Evolutionary conservation across 176 grass and related monocot genomes (phyloP).

Genomic region (Triticum timopheevii): DNA sequence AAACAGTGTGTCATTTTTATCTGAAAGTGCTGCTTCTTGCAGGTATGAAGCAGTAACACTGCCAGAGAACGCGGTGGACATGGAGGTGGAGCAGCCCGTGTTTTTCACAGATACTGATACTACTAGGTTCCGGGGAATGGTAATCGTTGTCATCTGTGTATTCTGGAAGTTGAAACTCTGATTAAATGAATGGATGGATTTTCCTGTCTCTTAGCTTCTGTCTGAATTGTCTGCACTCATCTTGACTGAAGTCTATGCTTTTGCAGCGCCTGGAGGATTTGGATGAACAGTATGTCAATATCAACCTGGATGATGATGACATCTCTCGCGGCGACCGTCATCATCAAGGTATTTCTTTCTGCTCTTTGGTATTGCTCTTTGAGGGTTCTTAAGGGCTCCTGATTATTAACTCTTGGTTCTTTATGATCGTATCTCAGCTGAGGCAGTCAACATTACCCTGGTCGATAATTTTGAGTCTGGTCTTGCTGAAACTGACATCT

Average conservation of each 20-base stretch:
- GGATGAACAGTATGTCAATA: slow-evolving; percentile 80
- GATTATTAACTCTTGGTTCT: slow-evolving; percentile 16
- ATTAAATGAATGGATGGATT: not conserved
- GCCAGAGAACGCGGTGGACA: slow-evolving; percentile 49
- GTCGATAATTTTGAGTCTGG: slow-evolving; percentile 58
- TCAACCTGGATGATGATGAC: slow-evolving; percentile 62
- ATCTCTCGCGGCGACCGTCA: slow-evolving; percentile 31
- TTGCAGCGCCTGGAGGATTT: slow-evolving; percentile 79
- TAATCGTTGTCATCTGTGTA: slow-evolving; percentile 40
- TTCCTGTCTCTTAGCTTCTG: slow-evolving; percentile 20
- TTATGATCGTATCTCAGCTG: slow-evolving; percentile 42
- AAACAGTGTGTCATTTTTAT: not conserved
- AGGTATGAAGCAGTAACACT: slow-evolving; percentile 93
- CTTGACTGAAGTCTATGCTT: slow-evolving; percentile 22
- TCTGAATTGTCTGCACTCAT: not conserved
- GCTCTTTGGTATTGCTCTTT: not conserved
- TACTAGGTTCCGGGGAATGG: slow-evolving; percentile 66
- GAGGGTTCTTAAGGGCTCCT: slow-evolving; percentile 10
- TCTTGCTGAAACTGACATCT: slow-evolving; percentile 48
- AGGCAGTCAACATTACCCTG: slow-evolving; percentile 71
- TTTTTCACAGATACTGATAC: slow-evolving; percentile 41
- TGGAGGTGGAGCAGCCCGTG: slow-evolving; percentile 67
- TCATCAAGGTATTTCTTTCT: slow-evolving; percentile 77
- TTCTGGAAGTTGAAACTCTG: not conserved
- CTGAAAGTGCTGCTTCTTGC: slow-evolving; percentile 29